A percentile compares a stretch with the other conserved stretches of the same genome.
Conservation (phyloP, 2,329 filamentous ascomycete species). For the Ascochyta koolunga region DNA sequence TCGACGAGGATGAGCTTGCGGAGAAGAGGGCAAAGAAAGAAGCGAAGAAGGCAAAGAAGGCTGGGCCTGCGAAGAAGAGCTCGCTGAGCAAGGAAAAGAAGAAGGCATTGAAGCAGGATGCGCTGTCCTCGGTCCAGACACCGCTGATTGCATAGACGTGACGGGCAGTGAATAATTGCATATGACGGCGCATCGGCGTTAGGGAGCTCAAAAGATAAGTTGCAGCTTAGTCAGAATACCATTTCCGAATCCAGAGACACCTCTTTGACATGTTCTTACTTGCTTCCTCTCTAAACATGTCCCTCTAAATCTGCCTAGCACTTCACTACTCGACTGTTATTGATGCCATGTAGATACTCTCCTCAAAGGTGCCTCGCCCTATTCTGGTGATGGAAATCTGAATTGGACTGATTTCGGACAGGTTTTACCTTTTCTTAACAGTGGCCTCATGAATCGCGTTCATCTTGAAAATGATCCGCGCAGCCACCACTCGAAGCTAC, state of each 20-base stretch:
- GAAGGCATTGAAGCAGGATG: slow-evolving; percentile 57
- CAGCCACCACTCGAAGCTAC: background rate
- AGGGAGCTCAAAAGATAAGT: slow-evolving; percentile 27
- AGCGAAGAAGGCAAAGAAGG: slow-evolving; percentile 59
- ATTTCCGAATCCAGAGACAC: slow-evolving; percentile 15
- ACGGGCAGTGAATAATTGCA: slow-evolving; percentile 13
- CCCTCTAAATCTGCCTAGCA: background rate
- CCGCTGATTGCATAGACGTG: slow-evolving; percentile 36
- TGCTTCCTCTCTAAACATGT: background rate
- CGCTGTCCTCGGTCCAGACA: slow-evolving; percentile 51
- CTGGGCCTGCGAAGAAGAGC: slow-evolving; percentile 39
- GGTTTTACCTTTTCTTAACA: background rate
- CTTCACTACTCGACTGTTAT: background rate
- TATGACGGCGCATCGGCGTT: slow-evolving; percentile 30
- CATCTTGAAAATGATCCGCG: background rate
- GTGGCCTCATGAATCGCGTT: background rate
- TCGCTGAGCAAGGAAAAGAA: slow-evolving; percentile 55
- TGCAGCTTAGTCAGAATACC: slow-evolving; percentile 24
- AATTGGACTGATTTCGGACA: background rate
- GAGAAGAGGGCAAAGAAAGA: slow-evolving; percentile 46
- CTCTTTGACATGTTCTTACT: background rate
- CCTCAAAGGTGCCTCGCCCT: background rate
- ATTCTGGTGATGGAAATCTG: background rate
- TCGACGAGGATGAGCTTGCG: slow-evolving; percentile 43
- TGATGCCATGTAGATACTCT: background rate